Percentiles rank a stretch among this genome's conserved stretches.
phyloP scores from a whole-genome alignment of 2,329 filamentous ascomycete genomes.

The Karstenula rhodostoma region DNA sequence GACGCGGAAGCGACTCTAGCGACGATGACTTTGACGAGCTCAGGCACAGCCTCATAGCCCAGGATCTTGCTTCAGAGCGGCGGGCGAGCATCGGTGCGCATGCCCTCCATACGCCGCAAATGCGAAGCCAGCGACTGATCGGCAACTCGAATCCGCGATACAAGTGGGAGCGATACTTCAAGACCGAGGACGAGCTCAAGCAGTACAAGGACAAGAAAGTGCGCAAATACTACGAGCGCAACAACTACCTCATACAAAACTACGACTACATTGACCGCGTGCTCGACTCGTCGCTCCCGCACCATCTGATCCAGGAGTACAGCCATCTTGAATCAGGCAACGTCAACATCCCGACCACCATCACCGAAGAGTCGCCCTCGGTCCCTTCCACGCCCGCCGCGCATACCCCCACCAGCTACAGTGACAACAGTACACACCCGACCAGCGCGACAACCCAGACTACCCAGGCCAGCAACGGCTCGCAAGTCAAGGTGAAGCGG shows the following conservation, averaged over 20 bases:
- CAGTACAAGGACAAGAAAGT: slow-evolving; percentile 72
- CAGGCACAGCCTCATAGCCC: slow-evolving; percentile 37
- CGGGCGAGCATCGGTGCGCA: slow-evolving; percentile 53
- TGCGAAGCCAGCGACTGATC: slow-evolving; percentile 85
- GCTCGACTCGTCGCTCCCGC: slow-evolving; percentile 90
- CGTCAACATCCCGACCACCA: slow-evolving; percentile 74
- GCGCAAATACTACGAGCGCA: slow-evolving; percentile 87
- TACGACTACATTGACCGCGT: slow-evolving; percentile 93
- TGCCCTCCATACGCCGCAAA: slow-evolving; percentile 66
- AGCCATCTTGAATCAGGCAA: slow-evolving; percentile 67
- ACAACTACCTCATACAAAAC: slow-evolving; percentile 86
- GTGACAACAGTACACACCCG: slow-evolving; percentile 25
- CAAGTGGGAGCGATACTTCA: slow-evolving; percentile 87
- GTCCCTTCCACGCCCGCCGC: slow-evolving; percentile 26
- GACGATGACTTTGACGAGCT: slow-evolving; percentile 44
- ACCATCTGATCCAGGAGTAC: slow-evolving; percentile 91
- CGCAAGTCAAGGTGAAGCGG: slow-evolving; percentile 44
- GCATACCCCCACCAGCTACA: slow-evolving; percentile 27
- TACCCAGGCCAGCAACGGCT: slow-evolving; percentile 44
- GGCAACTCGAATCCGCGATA: slow-evolving; percentile 88
- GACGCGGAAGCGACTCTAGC: slow-evolving; percentile 39
- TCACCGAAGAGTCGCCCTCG: slow-evolving; percentile 68
- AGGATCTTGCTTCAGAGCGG: slow-evolving; percentile 47
- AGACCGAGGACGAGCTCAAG: slow-evolving; percentile 76
- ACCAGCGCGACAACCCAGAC: slow-evolving; percentile 31